Conservation (phyloP, 345 rosid species). For the Xanthoceras sorbifolium region DNA sequence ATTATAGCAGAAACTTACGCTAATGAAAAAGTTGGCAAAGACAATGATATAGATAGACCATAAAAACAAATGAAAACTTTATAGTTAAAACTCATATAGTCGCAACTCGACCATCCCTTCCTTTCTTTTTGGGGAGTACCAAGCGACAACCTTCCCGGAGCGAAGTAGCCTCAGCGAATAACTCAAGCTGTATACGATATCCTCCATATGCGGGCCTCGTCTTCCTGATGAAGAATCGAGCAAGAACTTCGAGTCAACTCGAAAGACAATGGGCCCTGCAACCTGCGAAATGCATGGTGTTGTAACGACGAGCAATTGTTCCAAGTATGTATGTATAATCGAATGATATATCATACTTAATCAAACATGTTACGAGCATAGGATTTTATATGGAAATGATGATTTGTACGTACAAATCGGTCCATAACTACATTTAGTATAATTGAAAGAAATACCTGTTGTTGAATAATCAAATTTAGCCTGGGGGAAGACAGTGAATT, state of each 20-base stretch:
- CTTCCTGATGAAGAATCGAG: conserved; percentile 43
- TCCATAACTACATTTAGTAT: background rate
- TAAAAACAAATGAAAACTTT: background rate
- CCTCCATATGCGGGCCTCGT: conserved; percentile 51
- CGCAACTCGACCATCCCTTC: conserved; percentile 90
- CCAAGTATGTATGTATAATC: too few species aligned
- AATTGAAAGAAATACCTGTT: conserved; percentile 59
- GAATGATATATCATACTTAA: too few species aligned
- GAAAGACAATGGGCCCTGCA: conserved; percentile 67
- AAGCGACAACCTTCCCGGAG: conserved; percentile 81
- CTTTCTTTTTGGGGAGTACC: conserved; percentile 87
- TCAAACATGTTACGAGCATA: too few species aligned
- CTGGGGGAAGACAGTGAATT: conserved; percentile 56
- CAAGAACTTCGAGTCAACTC: conserved; percentile 62
- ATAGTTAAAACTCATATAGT: conserved; percentile 59
- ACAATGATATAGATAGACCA: background rate
- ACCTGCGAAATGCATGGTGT: conserved; percentile 42
- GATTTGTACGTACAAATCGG: background rate
- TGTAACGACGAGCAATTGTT: background rate
- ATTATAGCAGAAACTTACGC: background rate
- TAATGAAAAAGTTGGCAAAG: background rate
- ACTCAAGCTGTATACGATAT: conserved; percentile 61
- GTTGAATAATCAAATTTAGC: conserved; percentile 73
- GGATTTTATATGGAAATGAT: background rate
- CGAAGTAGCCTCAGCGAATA: conserved; percentile 68